Percentiles rank a stretch among this genome's conserved stretches.
phyloP scores from a whole-genome alignment of 441 rosid species.

The Syzygium syzygioides region DNA sequence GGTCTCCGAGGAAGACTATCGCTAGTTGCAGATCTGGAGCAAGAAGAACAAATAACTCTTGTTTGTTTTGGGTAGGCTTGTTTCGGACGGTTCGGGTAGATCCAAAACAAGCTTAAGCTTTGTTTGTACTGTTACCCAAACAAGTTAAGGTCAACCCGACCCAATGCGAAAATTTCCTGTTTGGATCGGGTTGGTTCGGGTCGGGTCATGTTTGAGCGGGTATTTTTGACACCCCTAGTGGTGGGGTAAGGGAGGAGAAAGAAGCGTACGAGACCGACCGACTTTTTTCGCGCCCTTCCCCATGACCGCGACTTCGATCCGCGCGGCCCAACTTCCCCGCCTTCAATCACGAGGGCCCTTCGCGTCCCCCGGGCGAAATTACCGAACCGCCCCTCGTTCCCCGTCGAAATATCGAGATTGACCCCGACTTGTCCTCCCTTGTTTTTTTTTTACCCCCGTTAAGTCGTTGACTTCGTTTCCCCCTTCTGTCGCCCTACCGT shows the following conservation, averaged over 20 bases:
- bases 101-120: too few species aligned
- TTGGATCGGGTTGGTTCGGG: too few species aligned
- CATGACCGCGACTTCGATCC: neutral
- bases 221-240: too few species aligned
- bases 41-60: too few species aligned
- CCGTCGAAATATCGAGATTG: neutral
- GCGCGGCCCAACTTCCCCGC: neutral
- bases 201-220: too few species aligned
- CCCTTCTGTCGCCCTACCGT: neutral
- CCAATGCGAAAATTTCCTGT: too few species aligned
- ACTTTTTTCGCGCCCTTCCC: neutral
- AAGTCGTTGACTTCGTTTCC: neutral
- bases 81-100: too few species aligned
- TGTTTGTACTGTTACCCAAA: too few species aligned
- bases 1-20: too few species aligned
- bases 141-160: too few species aligned
- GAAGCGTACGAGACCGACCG: neutral
- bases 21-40: too few species aligned
- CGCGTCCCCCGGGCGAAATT: neutral
- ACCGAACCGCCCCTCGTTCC: neutral
- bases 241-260: neutral
- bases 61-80: too few species aligned
- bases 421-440: neutral
- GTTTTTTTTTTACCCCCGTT: neutral
- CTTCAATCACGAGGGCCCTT: neutral